Percentiles rank a stretch among this genome's conserved stretches.
Conservation (phyloP, 1,139 yeast genomes). For the Zygosaccharomyces sapae region DNA sequence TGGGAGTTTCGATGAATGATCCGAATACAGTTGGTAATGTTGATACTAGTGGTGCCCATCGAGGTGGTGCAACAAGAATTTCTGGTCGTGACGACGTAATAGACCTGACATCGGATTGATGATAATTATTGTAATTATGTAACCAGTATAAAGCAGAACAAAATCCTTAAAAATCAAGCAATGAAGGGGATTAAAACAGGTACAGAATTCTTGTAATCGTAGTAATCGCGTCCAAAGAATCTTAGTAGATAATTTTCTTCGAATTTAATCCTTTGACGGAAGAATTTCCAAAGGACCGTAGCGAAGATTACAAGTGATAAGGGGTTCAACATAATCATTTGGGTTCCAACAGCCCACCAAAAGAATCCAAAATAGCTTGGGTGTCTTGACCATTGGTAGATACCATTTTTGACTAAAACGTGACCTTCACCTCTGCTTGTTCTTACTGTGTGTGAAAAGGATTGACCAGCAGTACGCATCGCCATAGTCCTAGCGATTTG, state of each 20-base stretch:
- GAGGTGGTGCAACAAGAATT: constrained; percentile 4
- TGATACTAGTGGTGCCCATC: not conserved
- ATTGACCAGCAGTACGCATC: constrained; percentile 81
- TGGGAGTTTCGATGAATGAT: constrained; percentile 2
- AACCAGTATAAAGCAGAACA: constrained; percentile 8
- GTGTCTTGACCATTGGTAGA: constrained; percentile 66
- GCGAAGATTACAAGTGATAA: constrained; percentile 47
- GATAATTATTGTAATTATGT: constrained; percentile 9
- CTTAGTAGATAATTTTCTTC: constrained; percentile 64
- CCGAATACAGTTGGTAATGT: constrained; percentile 1
- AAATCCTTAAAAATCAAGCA: constrained; percentile 16
- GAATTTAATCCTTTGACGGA: constrained; percentile 56
- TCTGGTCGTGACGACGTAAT: constrained; percentile 21
- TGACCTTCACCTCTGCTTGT: constrained; percentile 52
- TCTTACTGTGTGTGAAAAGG: constrained; percentile 79
- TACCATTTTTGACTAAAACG: constrained; percentile 63
- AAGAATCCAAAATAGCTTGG: constrained; percentile 91
- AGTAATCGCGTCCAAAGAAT: constrained; percentile 70
- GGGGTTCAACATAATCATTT: constrained; percentile 64
- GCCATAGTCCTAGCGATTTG: constrained; percentile 67
- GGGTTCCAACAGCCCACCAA: constrained; percentile 91
- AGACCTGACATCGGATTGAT: constrained; percentile 32
- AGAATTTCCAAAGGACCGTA: constrained; percentile 59
- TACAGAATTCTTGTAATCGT: constrained; percentile 46
- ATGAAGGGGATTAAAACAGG: constrained; percentile 65